Evolutionary conservation across 805 yeast species (phyloP).

Genomic region (Kuraishia molischiana): DNA sequence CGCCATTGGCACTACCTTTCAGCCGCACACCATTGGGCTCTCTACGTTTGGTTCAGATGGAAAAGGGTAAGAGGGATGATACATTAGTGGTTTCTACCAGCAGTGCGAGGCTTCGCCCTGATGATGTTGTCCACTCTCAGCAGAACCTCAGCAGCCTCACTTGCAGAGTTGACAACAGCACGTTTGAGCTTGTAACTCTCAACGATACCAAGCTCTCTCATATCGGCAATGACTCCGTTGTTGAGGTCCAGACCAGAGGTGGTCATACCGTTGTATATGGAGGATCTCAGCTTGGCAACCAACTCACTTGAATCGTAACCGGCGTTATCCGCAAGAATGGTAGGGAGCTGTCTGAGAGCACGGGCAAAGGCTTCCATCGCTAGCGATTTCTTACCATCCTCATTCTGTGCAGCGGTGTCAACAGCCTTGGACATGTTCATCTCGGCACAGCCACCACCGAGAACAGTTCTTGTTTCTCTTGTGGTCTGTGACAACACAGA

Average conservation of each 20-base stretch:
- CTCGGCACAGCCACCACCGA: constrained; percentile 91
- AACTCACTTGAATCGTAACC: constrained; percentile 92
- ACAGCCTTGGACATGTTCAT: constrained; percentile 96
- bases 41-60: too few species aligned
- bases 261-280: constrained; percentile 84
- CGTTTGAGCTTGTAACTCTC: constrained; percentile 88
- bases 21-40: too few species aligned
- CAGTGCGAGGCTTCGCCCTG: constrained; percentile 95
- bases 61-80: too few species aligned
- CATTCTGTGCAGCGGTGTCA: constrained; percentile 84
- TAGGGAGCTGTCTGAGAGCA: constrained; percentile 91
- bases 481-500: constrained; percentile 95
- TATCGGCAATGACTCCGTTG: constrained; percentile 80
- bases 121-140: constrained; percentile 94
- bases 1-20: too few species aligned
- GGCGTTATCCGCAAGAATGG: constrained; percentile 93
- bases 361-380: constrained; percentile 93
- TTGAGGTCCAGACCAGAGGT: constrained; percentile 88
- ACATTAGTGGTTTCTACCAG: constrained; percentile 54
- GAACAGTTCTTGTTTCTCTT: constrained; percentile 79
- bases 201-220: constrained; percentile 88
- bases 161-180: constrained; percentile 90
- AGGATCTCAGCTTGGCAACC: constrained; percentile 81
- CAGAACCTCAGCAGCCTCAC: constrained; percentile 97
- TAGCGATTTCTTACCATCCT: constrained; percentile 84